These are phyloP conservation scores for Exophiala alcalophila DNA, from an alignment of 2,329 filamentous ascomycete genomes.

Conservation along the genomic window DNA sequence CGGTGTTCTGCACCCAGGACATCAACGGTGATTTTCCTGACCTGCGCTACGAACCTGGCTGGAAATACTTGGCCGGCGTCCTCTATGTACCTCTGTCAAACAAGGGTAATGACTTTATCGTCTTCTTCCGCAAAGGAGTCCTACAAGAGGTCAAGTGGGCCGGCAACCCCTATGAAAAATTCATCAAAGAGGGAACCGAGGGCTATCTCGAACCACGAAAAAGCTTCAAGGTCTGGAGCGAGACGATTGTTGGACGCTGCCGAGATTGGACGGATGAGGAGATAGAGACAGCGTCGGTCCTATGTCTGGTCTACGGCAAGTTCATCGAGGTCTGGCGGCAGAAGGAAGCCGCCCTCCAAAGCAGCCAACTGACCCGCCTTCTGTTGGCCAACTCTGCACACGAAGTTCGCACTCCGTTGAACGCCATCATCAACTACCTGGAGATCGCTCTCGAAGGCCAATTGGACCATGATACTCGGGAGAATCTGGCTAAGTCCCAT, in stretches of 20 bases:
- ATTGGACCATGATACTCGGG: slow-evolving; percentile 76
- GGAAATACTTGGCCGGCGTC: slow-evolving; percentile 72
- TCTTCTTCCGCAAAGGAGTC: slow-evolving; percentile 81
- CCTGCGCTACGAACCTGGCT: slow-evolving; percentile 73
- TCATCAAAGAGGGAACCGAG: slow-evolving; percentile 67
- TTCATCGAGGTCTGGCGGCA: slow-evolving; percentile 94
- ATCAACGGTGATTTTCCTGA: slow-evolving; percentile 76
- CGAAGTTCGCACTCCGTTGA: slow-evolving; percentile 84
- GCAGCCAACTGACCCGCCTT: slow-evolving; percentile 73
- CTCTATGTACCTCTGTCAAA: slow-evolving; percentile 77
- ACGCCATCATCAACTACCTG: slow-evolving; percentile 91
- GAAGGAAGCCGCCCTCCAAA: slow-evolving; percentile 80
- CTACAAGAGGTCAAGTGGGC: slow-evolving; percentile 78
- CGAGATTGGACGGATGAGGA: slow-evolving; percentile 88
- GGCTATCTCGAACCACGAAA: slow-evolving; percentile 73
- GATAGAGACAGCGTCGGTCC: slow-evolving; percentile 79
- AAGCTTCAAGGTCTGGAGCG: slow-evolving; percentile 77
- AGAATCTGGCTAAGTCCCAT: slow-evolving; percentile 79
- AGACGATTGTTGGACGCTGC: slow-evolving; percentile 76
- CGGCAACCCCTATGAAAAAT: slow-evolving; percentile 81
- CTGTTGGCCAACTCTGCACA: slow-evolving; percentile 85
- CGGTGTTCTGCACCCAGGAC: slow-evolving; percentile 75
- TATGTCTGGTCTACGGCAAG: slow-evolving; percentile 82
- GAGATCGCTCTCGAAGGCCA: slow-evolving; percentile 83
- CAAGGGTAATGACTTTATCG: slow-evolving; percentile 78